Evolutionary conservation across 1,139 yeast genomes (phyloP), one percentile per base, ranked within the genome.

Genomic region (Candida sp.): DNA sequence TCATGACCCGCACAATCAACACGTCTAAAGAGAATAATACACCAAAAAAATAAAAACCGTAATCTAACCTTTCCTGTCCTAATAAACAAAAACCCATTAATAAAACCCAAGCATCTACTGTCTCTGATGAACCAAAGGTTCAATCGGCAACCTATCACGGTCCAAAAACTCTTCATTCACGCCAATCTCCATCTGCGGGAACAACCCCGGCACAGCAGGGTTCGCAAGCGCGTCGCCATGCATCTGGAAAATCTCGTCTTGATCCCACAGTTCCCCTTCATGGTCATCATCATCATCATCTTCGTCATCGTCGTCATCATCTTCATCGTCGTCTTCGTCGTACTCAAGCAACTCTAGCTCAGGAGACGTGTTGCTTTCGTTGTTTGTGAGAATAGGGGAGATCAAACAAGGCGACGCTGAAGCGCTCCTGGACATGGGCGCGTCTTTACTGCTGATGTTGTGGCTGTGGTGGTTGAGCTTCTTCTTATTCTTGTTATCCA

Each of bases 181-280:
- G 42, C 56, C 53, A 17, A 69, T 52, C 32, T 69, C 59, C 76
- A 75, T 70, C 22, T 57, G 55, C 2, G 80, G 80, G 53, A 75
- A 75, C 7, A 75, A 62, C 0, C 76, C 78, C 0, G 78, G 79
- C 1, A 59, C 72, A 8, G 63, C 51, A 7, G 65, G 67, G 44
- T 67, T 65, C 5, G 22, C 40, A 5, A 51, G 66, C 43, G 65
- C 64, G 7, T 12, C 42, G 23, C 42, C 44, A 9, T 51, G 42
- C 46, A 49, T 8, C n/a, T 40, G 38, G 34, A 42, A 35, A 22
- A 40, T 40, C 17, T 45, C 44, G 37, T 40, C 46, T 25, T 48
- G 50, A 33, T 44, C 28, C 46, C 46, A 42, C 27, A 17, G 43
- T 23, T 45, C 53, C 3, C 51, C 56, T 27, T 55, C 61, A 28